Percentiles rank a stretch among this genome's conserved stretches.
These are phyloP conservation scores for Mucor circinelloides DNA, from an alignment of 371 early-diverging fungal genomes.

Conservation along the genomic window DNA sequence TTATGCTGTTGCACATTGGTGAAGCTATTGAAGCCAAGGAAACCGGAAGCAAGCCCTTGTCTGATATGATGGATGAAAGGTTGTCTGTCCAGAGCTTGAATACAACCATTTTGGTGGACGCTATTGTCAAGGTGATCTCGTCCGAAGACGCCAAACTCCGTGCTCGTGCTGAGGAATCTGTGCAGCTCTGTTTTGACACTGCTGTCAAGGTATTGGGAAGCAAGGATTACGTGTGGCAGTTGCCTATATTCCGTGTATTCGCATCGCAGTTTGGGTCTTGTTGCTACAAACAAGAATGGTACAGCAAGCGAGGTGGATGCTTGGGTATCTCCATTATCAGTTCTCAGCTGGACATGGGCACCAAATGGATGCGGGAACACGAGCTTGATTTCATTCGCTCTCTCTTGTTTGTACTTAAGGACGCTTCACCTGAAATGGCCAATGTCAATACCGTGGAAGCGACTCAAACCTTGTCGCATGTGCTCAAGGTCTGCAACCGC, in stretches of 20 bases:
- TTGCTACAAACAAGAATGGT: slow-evolving; percentile 88
- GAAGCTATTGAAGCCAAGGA: slow-evolving; percentile 68
- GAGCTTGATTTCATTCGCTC: slow-evolving; percentile 93
- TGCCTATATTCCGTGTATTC: slow-evolving; percentile 78
- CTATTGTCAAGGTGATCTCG: slow-evolving; percentile 78
- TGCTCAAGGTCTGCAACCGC: slow-evolving; percentile 82
- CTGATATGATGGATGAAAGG: slow-evolving; percentile 54
- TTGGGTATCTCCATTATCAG: slow-evolving; percentile 86
- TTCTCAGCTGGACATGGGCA: slow-evolving; percentile 81
- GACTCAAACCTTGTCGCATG: slow-evolving; percentile 74
- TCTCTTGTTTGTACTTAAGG: slow-evolving; percentile 92
- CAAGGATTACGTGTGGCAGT: slow-evolving; percentile 60
- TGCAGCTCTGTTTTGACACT: slow-evolving; percentile 66
- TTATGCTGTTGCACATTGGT: slow-evolving; percentile 73
- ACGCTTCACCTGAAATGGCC: slow-evolving; percentile 81
- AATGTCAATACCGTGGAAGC: slow-evolving; percentile 77
- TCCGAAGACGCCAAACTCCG: slow-evolving; percentile 66
- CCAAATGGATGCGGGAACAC: slow-evolving; percentile 89
- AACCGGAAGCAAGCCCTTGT: slow-evolving; percentile 41
- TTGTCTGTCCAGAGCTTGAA: slow-evolving; percentile 50
- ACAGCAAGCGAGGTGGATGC: slow-evolving; percentile 87
- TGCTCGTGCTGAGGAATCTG: slow-evolving; percentile 65
- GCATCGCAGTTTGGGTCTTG: slow-evolving; percentile 81
- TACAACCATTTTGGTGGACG: slow-evolving; percentile 74
- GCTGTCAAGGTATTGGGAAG: slow-evolving; percentile 59